Conservation (phyloP, 192 early-diverging fungal species). For the Umbelopsis vinacea region DNA sequence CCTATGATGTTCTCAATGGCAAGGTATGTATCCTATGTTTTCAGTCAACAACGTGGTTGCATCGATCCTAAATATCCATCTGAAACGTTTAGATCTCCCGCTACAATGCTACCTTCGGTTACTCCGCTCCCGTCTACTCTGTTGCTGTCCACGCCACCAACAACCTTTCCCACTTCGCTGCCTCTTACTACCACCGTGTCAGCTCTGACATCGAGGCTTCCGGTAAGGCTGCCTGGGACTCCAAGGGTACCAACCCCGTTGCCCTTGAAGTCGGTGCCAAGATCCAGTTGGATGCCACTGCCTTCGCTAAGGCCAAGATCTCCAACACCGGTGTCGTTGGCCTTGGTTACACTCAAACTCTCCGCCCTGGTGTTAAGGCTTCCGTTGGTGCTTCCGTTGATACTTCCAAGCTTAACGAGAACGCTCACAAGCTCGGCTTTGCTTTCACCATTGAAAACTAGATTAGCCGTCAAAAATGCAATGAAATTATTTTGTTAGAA, state of each 20-base stretch:
- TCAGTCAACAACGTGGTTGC: not conserved
- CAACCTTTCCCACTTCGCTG: constrained; percentile 85
- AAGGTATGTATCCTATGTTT: constrained; percentile 34
- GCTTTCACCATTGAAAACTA: constrained; percentile 91
- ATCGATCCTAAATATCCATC: not conserved
- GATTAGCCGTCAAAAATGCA: constrained; percentile 28
- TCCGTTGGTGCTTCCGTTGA: constrained; percentile 92
- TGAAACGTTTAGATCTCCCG: constrained; percentile 55
- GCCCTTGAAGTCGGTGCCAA: constrained; percentile 94
- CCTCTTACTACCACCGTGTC: constrained; percentile 98
- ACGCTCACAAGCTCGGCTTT: constrained; percentile 94
- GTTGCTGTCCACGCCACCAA: constrained; percentile 90
- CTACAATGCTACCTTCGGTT: constrained; percentile 90
- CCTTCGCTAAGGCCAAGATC: constrained; percentile 91
- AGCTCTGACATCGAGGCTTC: constrained; percentile 91
- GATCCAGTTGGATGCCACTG: constrained; percentile 84
- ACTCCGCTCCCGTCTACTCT: constrained; percentile 85
- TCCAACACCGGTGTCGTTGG: constrained; percentile 86
- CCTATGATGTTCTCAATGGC: constrained; percentile 91
- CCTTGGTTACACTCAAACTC: constrained; percentile 87
- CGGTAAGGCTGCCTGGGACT: constrained; percentile 91
- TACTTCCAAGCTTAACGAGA: constrained; percentile 90
- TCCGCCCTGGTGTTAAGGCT: constrained; percentile 95
- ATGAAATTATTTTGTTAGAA: constrained; percentile 21
- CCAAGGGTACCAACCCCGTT: constrained; percentile 72